Conservation (phyloP, 139 green algal genomes). For the Chlorella ohadii region DNA sequence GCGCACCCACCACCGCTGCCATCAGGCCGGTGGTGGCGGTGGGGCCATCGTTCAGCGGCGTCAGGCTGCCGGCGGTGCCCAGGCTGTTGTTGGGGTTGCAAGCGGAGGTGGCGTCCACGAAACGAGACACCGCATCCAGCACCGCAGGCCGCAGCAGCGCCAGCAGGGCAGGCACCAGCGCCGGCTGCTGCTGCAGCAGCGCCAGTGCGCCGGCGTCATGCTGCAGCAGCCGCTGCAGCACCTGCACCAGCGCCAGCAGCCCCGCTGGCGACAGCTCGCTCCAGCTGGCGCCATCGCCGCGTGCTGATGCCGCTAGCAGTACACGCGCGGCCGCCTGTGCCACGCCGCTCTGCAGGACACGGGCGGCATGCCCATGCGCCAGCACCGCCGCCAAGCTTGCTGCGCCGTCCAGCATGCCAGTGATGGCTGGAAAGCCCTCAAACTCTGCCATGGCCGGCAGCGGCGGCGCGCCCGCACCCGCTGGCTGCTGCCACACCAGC, state of each 20-base stretch:
- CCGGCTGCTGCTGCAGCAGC: constrained; percentile 44
- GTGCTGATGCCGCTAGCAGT: not conserved
- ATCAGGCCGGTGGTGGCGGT: constrained; percentile 12
- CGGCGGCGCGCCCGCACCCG: not conserved
- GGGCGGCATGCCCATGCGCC: constrained; percentile 36
- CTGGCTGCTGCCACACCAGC: constrained; percentile 18
- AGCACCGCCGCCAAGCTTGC: constrained; percentile 58
- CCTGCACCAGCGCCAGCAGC: constrained; percentile 56
- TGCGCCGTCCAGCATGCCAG: constrained; percentile 67
- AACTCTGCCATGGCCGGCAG: constrained; percentile 13
- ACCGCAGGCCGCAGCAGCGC: constrained; percentile 44
- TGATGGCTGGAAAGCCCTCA: constrained; percentile 33
- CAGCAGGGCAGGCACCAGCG: constrained; percentile 58
- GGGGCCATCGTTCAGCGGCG: not conserved
- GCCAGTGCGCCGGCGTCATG: constrained; percentile 45
- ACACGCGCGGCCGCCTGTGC: constrained; percentile 38
- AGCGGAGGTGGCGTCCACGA: constrained; percentile 23
- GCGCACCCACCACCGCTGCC: constrained; percentile 1
- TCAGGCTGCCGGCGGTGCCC: not conserved
- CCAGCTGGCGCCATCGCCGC: constrained; percentile 1
- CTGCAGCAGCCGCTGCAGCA: constrained; percentile 37
- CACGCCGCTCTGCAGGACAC: constrained; percentile 49
- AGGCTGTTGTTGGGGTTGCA: constrained; percentile 32
- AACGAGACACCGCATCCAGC: constrained; percentile 10
- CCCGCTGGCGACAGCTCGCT: constrained; percentile 73